Evolutionary conservation across 2,329 filamentous ascomycete species (phyloP), one percentile per base, ranked within the genome.

Genomic region (Aspergillus sp.): DNA sequence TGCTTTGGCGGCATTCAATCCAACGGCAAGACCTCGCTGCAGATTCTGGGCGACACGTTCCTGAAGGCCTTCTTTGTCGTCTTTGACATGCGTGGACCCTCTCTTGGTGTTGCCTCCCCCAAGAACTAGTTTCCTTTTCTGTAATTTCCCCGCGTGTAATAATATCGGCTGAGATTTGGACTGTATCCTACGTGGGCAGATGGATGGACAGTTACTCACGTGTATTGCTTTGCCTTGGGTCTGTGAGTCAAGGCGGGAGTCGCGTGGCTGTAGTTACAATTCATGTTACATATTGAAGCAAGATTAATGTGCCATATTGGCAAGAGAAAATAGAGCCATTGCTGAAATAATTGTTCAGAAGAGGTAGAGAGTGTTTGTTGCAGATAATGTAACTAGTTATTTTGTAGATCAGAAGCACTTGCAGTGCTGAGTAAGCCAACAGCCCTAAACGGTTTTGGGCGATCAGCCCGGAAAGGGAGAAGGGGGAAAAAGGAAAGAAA

Each of bases 1-100:
- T 87, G 86, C 54, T 80, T 86, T 54, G 86, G 86, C 49, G 86
- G 85, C 17, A 75, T 88, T 15, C 84, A 86, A 63, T 86, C 85
- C 3, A 84, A 84, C 28, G 79, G 82, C 60, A 82, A 84, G 56
- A 82, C 84, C 52, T 73, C 76, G 2, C 81, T 88, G 66, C 79
- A 81, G 38, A 84, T 89, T 54, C 82, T 82, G 58, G 86, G 86
- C n/a, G 86, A 88, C 67, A 79, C 83, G 25, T 82, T 88, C 73
- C 80, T 88, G 69, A 85, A 84, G 75, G 78, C 84, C 4, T 80
- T 85, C 65, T 85, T 87, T 68, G 85, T 86, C 49, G 84, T 86
- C 58, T 89, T 89, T 69, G 81, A 85, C 66, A 73, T 79, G 65
- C 71, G 76, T 3, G 76, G 76, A 1, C 81, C 81, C 3, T 78